A percentile compares a stretch with the other conserved stretches of the same genome.
Conservation (phyloP, 1,284 basidiomycete genomes). For the Trichosporon asahii region DNA sequence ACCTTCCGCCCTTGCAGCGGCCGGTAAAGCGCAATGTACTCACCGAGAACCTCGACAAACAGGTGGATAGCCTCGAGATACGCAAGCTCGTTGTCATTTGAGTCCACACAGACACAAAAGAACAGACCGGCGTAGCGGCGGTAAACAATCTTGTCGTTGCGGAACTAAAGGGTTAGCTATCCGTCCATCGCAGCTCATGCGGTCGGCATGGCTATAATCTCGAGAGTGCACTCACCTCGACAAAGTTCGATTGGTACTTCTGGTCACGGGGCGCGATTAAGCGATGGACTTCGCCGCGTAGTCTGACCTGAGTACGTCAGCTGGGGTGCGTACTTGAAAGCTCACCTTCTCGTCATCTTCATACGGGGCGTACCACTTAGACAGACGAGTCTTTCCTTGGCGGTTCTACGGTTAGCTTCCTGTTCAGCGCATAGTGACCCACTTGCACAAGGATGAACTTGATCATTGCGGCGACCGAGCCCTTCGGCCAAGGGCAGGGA, state of each 20-base stretch:
- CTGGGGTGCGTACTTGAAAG: neutral
- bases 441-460: conserved; percentile 90
- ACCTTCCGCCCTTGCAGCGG: no score
- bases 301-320: conserved; percentile 62
- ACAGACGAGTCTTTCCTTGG: conserved; percentile 93
- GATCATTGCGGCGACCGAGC: conserved; percentile 61
- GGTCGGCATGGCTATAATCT: neutral
- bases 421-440: conserved; percentile 23
- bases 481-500: neutral
- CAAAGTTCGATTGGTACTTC: conserved; percentile 98
- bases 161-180: conserved; percentile 61
- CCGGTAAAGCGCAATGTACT: conserved; percentile 52
- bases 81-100: conserved; percentile 95
- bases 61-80: conserved; percentile 97
- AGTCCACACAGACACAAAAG: conserved; percentile 96
- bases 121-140: conserved; percentile 94
- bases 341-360: conserved; percentile 91
- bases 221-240: conserved; percentile 66
- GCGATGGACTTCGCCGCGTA: conserved; percentile 92
- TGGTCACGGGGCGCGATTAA: conserved; percentile 95
- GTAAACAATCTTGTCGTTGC: conserved; percentile 92
- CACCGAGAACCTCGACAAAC: conserved; percentile 96
- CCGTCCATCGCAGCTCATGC: no score
- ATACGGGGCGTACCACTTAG: conserved; percentile 96
- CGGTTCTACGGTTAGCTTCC: conserved; percentile 64